phyloP scores from a whole-genome alignment of 108 stramenopile genomes.

The Seminavis robusta region DNA sequence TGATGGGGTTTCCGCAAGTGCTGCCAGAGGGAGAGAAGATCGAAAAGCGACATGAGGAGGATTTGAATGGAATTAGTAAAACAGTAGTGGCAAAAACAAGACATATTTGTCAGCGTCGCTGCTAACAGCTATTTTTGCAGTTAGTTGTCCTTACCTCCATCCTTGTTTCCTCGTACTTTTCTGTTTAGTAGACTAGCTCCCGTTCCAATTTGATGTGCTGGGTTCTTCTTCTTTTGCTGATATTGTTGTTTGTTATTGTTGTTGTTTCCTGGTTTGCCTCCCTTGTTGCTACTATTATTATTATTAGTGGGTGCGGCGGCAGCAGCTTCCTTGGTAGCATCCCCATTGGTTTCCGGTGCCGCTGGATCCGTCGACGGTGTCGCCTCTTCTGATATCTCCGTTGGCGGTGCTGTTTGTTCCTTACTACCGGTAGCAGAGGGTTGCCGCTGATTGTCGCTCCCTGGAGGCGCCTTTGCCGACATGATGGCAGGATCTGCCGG shows the following conservation, averaged over 20 bases:
- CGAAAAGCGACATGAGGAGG: no score
- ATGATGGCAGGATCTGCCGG: constrained; percentile 21
- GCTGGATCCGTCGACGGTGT: constrained; percentile 5
- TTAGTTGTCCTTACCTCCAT: no score
- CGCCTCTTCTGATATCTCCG: neutral
- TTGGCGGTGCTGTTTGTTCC: neutral
- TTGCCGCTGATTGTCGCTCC: constrained; percentile 1
- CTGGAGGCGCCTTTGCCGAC: constrained; percentile 9
- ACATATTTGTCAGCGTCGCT: no score
- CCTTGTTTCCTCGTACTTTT: constrained; percentile 69
- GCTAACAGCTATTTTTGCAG: no score
- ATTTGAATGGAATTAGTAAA: no score
- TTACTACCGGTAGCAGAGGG: neutral
- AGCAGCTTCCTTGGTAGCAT: constrained; percentile 3
- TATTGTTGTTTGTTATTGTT: constrained; percentile 7
- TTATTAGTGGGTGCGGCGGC: neutral
- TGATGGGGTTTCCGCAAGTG: constrained; percentile 7
- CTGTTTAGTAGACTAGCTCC: constrained; percentile 75
- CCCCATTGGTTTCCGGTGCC: constrained; percentile 8
- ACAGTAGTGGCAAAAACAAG: no score
- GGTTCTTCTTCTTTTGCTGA: constrained; percentile 11
- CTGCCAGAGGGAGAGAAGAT: no score
- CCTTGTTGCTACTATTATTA: neutral
- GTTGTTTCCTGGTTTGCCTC: constrained; percentile 3
- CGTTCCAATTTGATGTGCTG: constrained; percentile 40